A percentile compares a stretch with the other conserved stretches of the same genome.
Conservation (phyloP, 352 stramenopile genomes). For the Pythium guiyangense region DNA sequence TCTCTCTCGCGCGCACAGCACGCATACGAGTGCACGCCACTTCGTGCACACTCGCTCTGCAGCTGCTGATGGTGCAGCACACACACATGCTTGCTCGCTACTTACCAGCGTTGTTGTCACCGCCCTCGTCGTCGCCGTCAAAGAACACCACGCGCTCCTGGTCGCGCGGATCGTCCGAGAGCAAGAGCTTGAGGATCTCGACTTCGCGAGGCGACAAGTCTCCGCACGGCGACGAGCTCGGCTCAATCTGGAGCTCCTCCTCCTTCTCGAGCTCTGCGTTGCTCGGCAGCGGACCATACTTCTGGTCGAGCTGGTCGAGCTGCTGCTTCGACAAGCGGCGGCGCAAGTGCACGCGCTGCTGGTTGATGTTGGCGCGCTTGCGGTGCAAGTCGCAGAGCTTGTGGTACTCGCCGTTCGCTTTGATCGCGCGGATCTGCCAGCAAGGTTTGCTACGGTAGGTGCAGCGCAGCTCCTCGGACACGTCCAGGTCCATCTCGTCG, state of each 20-base stretch:
- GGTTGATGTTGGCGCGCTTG: constrained; percentile 19
- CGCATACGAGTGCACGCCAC: too few species aligned
- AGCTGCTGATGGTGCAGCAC: not conserved
- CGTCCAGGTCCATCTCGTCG: not conserved
- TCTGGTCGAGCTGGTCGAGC: constrained; percentile 13
- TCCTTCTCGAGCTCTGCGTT: not conserved
- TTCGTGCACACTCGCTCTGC: not conserved
- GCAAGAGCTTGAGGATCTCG: constrained; percentile 10
- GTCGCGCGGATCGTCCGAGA: constrained; percentile 10
- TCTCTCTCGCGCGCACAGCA: too few species aligned
- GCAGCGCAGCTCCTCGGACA: constrained; percentile 5
- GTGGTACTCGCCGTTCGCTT: constrained; percentile 24
- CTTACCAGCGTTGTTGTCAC: constrained; percentile 1
- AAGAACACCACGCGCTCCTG: not conserved
- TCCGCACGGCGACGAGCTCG: constrained; percentile 10
- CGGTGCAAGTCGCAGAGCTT: constrained; percentile 25
- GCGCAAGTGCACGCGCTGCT: constrained; percentile 14
- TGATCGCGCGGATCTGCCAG: constrained; percentile 30
- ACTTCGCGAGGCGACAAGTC: constrained; percentile 8
- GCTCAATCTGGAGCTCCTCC: constrained; percentile 9
- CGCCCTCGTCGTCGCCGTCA: constrained; percentile 3
- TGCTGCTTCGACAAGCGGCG: constrained; percentile 12
- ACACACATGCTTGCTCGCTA: not conserved
- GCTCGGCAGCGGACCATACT: constrained; percentile 10
- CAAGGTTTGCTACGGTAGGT: constrained; percentile 53